phyloP scores from a whole-genome alignment of 441 rosid species.

The Gossypium schwendimanii region DNA sequence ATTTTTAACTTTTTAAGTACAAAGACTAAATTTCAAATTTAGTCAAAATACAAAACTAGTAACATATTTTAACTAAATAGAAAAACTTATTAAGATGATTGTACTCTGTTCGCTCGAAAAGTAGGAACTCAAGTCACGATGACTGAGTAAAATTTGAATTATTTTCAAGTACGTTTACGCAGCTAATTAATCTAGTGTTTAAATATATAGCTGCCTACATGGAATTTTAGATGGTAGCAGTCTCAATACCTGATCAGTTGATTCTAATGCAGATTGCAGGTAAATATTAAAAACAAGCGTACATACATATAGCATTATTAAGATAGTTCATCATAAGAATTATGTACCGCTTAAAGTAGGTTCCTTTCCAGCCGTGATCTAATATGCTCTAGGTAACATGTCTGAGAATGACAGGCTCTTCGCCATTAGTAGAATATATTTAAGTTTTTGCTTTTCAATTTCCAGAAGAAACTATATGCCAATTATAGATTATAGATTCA shows the following conservation, averaged over 20 bases:
- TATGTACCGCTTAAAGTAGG: background rate
- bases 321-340: background rate
- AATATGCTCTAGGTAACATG: background rate
- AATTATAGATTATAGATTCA: background rate
- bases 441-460: background rate
- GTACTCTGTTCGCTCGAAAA: too few relatives aligned
- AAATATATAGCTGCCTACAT: background rate
- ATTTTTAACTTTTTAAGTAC: too few relatives aligned
- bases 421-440: background rate
- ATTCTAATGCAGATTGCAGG: background rate
- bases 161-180: too few relatives aligned
- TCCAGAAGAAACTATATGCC: background rate
- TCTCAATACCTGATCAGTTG: background rate
- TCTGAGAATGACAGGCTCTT: too few relatives aligned
- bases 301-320: background rate
- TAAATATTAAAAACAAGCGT: background rate
- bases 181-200: background rate
- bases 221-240: background rate
- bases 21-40: too few relatives aligned
- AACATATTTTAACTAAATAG: too few relatives aligned
- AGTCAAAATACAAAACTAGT: too few relatives aligned
- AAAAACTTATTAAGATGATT: too few relatives aligned
- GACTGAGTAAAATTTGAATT: too few relatives aligned
- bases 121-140: too few relatives aligned
- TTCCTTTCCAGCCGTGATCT: background rate